Evolutionary conservation across 352 stramenopile genomes (phyloP).

Genomic region (Phytophthora vignae): DNA sequence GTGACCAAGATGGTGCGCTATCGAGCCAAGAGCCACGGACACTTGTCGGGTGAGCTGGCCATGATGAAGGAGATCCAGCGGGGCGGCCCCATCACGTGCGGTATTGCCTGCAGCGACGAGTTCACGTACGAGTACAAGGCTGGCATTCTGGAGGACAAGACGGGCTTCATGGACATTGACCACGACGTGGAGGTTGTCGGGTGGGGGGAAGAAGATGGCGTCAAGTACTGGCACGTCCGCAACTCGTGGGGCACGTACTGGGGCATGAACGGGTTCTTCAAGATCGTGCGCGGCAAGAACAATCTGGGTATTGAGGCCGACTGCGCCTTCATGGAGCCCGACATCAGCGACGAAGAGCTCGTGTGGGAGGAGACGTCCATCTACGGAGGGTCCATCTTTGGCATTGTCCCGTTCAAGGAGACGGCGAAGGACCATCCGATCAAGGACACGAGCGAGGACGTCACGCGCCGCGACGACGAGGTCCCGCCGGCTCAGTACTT

Average conservation of each 20-base stretch:
- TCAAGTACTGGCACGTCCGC: constrained; percentile 97
- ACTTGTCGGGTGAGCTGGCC: constrained; percentile 70
- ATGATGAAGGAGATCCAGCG: constrained; percentile 87
- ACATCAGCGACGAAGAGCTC: constrained; percentile 82
- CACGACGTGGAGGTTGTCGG: constrained; percentile 89
- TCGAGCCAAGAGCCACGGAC: constrained; percentile 74
- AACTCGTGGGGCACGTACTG: constrained; percentile 96
- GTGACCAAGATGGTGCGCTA: constrained; percentile 86
- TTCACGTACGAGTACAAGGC: constrained; percentile 93
- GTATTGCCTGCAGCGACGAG: constrained; percentile 91
- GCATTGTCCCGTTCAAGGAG: constrained; percentile 77
- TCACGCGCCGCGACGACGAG: constrained; percentile 67
- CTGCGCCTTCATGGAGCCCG: constrained; percentile 89
- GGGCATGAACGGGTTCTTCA: constrained; percentile 97
- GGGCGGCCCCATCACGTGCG: constrained; percentile 93
- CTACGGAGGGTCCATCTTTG: constrained; percentile 83
- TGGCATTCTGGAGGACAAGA: constrained; percentile 93
- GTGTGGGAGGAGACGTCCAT: constrained; percentile 82
- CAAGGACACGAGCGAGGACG: constrained; percentile 83
- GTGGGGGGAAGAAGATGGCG: constrained; percentile 92
- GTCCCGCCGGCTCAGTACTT: constrained; percentile 22
- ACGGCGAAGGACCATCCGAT: constrained; percentile 88
- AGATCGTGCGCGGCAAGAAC: constrained; percentile 93
- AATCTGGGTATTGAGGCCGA: constrained; percentile 93
- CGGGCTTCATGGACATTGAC: constrained; percentile 85